Evolutionary conservation across 202 grass and related monocot species (phyloP).

Genomic region (Musa balbisiana): DNA sequence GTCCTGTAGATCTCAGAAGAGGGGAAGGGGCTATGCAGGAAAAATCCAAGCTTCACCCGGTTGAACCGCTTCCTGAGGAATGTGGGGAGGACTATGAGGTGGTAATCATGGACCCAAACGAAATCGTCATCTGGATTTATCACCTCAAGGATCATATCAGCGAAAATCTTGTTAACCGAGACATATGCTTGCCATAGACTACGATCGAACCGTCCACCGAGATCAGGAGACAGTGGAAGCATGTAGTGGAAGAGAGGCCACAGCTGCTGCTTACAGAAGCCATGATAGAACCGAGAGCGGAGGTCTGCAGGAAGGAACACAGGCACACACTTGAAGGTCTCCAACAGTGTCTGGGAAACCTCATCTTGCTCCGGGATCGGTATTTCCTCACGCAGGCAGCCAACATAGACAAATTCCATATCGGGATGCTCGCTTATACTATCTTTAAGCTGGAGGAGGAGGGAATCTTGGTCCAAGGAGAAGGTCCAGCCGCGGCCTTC

Average conservation of each 20-base stretch:
- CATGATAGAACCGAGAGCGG: slow-evolving; percentile 61
- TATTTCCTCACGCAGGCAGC: slow-evolving; percentile 60
- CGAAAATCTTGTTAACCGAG: slow-evolving; percentile 91
- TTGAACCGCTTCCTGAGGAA: slow-evolving; percentile 82
- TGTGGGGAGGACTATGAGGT: slow-evolving; percentile 73
- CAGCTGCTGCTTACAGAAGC: slow-evolving; percentile 95
- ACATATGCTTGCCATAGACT: slow-evolving; percentile 83
- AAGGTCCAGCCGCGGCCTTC: slow-evolving; percentile 41
- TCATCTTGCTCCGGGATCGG: slow-evolving; percentile 48
- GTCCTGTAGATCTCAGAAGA: slow-evolving; percentile 87
- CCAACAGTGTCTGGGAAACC: slow-evolving; percentile 49
- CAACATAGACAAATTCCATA: slow-evolving; percentile 73
- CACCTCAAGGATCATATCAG: slow-evolving; percentile 84
- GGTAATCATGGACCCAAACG: slow-evolving; percentile 89
- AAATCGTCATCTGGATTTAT: slow-evolving; percentile 82
- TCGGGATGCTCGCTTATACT: slow-evolving; percentile 45
- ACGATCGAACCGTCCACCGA: slow-evolving; percentile 78
- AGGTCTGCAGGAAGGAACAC: slow-evolving; percentile 68
- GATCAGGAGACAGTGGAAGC: slow-evolving; percentile 80
- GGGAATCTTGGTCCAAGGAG: slow-evolving; percentile 73
- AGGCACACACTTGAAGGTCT: slow-evolving; percentile 70
- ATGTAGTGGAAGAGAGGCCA: slow-evolving; percentile 99
- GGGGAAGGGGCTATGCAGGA: slow-evolving; percentile 82
- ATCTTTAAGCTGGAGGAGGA: slow-evolving; percentile 73
- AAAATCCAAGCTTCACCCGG: slow-evolving; percentile 69